These are phyloP conservation scores for Ceratorhiza oryzae-sativae DNA, from an alignment of 1,284 basidiomycete genomes.

Conservation along the genomic window DNA sequence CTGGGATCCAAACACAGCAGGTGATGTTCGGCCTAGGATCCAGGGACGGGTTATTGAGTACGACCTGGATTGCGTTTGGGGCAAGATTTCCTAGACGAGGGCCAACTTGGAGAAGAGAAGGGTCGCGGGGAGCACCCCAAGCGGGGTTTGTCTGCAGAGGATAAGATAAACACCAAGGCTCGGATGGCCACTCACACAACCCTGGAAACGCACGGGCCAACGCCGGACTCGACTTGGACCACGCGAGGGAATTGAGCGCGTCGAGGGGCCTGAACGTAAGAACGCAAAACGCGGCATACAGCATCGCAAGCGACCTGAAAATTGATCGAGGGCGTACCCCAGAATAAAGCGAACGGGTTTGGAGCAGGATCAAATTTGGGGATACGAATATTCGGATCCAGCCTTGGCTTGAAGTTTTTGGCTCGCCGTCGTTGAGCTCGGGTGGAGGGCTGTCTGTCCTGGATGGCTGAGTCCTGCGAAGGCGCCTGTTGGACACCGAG, in stretches of 20 bases:
- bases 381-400: not conserved
- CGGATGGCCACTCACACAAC: not conserved
- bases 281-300: not conserved
- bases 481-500: slow-evolving; percentile 5
- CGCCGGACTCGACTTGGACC: not conserved
- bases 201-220: not conserved
- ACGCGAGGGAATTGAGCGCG: not conserved
- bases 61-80: slow-evolving; percentile 1
- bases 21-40: not conserved
- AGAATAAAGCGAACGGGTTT: not conserved
- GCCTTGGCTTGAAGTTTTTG: not conserved
- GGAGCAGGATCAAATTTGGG: not conserved
- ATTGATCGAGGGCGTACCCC: not conserved
- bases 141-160: not conserved
- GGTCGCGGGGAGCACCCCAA: not conserved
- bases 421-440: not conserved
- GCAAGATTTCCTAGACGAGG: slow-evolving; percentile 13
- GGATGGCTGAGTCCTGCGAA: not conserved
- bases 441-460: not conserved
- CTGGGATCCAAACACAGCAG: slow-evolving; percentile 17
- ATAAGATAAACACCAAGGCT: not conserved
- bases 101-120: slow-evolving; percentile 20
- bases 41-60: not conserved
- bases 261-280: slow-evolving; percentile 3
- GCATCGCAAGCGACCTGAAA: not conserved